A percentile compares a stretch with the other conserved stretches of the same genome.
Conservation (phyloP, 331 rosid genomes). For the Quercus phellos region DNA sequence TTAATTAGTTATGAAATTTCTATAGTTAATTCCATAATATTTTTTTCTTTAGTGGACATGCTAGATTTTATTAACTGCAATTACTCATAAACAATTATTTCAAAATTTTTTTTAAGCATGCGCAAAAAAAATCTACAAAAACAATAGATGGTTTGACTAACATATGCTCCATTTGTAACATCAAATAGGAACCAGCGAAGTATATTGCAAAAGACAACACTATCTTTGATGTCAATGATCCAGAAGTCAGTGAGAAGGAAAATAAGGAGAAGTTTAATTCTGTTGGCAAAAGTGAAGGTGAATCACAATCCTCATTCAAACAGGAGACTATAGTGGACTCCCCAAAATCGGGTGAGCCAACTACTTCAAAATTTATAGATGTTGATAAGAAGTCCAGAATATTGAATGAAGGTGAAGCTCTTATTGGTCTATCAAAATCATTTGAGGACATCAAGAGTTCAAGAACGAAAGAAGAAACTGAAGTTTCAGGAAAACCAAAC, state of each 20-base stretch:
- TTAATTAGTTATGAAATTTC: background rate
- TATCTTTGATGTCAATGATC: constrained; percentile 6
- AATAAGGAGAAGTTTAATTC: constrained; percentile 12
- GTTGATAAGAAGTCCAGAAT: constrained; percentile 9
- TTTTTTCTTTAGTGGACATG: background rate
- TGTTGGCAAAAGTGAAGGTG: constrained; percentile 16
- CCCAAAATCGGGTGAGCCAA: background rate
- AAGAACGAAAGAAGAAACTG: background rate
- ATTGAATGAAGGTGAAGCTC: constrained; percentile 17
- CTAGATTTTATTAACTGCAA: background rate
- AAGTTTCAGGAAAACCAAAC: background rate
- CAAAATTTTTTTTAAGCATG: background rate
- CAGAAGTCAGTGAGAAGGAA: constrained; percentile 10
- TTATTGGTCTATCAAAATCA: background rate
- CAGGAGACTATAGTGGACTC: constrained; percentile 11
- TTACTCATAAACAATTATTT: background rate
- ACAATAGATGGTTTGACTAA: background rate
- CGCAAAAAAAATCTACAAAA: background rate
- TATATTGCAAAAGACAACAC: constrained; percentile 18
- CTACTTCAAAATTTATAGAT: background rate
- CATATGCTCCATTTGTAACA: background rate
- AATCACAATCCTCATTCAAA: background rate
- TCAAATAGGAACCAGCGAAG: constrained; percentile 27
- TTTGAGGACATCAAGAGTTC: background rate
- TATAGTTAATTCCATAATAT: background rate